These are phyloP conservation scores for Aspergillus sp. DNA, from an alignment of 2,329 filamentous ascomycete genomes.

Conservation along the genomic window DNA sequence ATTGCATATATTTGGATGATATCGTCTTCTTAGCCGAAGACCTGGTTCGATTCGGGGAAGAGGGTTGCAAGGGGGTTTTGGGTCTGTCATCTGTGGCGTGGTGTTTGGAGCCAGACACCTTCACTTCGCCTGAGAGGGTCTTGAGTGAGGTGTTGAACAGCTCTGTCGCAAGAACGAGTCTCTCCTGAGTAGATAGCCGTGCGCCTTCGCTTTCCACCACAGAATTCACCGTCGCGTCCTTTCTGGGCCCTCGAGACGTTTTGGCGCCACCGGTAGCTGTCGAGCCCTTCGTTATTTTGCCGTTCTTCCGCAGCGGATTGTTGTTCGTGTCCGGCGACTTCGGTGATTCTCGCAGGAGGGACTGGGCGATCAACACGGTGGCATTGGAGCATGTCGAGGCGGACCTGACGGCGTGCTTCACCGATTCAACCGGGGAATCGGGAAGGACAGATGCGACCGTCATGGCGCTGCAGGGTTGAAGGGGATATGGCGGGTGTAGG, in stretches of 20 bases:
- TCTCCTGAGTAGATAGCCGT: conserved; percentile 28
- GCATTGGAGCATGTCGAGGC: conserved; percentile 44
- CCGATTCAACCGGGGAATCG: conserved; percentile 31
- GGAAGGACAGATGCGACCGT: conserved; percentile 23
- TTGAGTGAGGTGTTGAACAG: conserved; percentile 38
- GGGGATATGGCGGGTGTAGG: neutral
- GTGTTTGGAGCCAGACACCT: conserved; percentile 11
- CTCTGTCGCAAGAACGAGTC: conserved; percentile 36
- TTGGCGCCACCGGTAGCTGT: conserved; percentile 14
- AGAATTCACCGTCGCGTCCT: conserved; percentile 17
- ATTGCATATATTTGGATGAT: conserved; percentile 4
- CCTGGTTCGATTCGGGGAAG: conserved; percentile 20
- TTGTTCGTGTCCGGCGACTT: conserved; percentile 15
- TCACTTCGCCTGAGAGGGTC: conserved; percentile 32
- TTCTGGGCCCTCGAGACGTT: conserved; percentile 14
- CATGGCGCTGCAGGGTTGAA: conserved; percentile 11
- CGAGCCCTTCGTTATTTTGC: conserved; percentile 16
- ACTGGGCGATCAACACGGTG: conserved; percentile 31
- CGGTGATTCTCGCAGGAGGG: conserved; percentile 24
- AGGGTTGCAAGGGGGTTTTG: conserved; percentile 16
- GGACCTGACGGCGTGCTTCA: conserved; percentile 47
- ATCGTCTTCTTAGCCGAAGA: conserved; percentile 17
- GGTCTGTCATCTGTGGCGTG: conserved; percentile 6
- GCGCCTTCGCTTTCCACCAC: conserved; percentile 17
- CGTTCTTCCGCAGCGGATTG: conserved; percentile 11